These are phyloP conservation scores for Curvularia lunata DNA, from an alignment of 2,329 filamentous ascomycete genomes.

Conservation along the genomic window DNA sequence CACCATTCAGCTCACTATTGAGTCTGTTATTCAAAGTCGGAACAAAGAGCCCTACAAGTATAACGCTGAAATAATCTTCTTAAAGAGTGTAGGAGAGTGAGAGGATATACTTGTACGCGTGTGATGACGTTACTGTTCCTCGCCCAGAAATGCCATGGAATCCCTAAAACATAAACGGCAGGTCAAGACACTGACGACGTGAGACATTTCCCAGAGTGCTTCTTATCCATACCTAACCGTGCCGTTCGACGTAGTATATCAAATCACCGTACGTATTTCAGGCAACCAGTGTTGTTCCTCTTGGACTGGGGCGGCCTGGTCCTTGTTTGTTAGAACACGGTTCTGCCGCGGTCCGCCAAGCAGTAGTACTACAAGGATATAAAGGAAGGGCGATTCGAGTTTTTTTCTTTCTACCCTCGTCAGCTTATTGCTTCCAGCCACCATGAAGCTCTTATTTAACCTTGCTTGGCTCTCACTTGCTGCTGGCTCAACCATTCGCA, in stretches of 20 bases:
- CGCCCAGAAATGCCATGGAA: conserved; percentile 32
- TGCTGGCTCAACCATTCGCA: conserved; percentile 28
- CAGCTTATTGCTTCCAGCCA: conserved; percentile 1
- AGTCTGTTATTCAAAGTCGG: neutral
- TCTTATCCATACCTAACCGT: conserved; percentile 17
- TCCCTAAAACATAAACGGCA: conserved; percentile 28
- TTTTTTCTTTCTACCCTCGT: neutral
- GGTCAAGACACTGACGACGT: conserved; percentile 25
- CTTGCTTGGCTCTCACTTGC: conserved; percentile 26
- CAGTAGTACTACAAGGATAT: conserved; percentile 8
- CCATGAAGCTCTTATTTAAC: conserved; percentile 25
- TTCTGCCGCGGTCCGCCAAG: conserved; percentile 1
- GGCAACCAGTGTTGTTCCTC: conserved; percentile 8
- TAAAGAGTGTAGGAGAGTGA: neutral
- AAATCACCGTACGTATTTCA: conserved; percentile 16
- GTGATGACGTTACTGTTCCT: conserved; percentile 25
- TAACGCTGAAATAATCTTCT: neutral
- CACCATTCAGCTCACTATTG: neutral
- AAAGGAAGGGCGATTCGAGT: neutral
- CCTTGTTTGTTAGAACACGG: conserved; percentile 6
- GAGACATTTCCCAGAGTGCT: conserved; percentile 12
- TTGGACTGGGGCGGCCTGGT: conserved; percentile 4
- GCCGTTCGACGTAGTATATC: conserved; percentile 6
- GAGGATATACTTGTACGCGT: neutral
- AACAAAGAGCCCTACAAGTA: neutral